These are phyloP conservation scores for Fusarium hostae DNA, from an alignment of 2,329 filamentous ascomycete genomes.

Conservation along the genomic window DNA sequence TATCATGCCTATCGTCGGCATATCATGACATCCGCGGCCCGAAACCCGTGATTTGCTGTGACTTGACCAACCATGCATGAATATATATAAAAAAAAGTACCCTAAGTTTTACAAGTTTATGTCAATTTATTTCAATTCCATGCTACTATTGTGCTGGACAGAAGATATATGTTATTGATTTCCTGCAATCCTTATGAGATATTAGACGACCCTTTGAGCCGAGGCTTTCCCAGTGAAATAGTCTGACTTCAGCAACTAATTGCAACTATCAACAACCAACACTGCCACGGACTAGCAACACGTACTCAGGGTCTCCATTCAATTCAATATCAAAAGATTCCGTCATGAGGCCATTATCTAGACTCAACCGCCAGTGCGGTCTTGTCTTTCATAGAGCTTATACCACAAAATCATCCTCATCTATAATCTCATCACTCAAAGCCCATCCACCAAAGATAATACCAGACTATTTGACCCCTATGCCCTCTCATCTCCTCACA, in stretches of 20 bases:
- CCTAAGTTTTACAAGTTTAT: not conserved
- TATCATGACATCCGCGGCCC: not conserved
- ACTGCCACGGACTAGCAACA: not conserved
- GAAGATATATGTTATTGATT: not conserved
- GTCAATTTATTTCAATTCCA: too few relatives aligned
- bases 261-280: not conserved
- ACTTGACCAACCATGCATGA: not conserved
- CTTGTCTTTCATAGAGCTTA: constrained; percentile 4
- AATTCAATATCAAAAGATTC: not conserved
- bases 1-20: not conserved
- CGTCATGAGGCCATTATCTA: not conserved
- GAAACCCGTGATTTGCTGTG: not conserved
- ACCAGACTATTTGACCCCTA: constrained; percentile 63
- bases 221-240: not conserved
- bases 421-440: constrained; percentile 39
- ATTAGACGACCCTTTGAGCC: not conserved
- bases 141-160: not conserved
- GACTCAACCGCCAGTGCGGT: constrained; percentile 17
- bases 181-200: too few relatives aligned
- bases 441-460: constrained; percentile 50
- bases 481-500: constrained; percentile 72
- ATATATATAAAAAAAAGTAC: not conserved
- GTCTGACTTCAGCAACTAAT: not conserved
- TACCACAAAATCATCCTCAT: constrained; percentile 6
- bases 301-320: not conserved